Evolutionary conservation across 2,329 filamentous ascomycete species (phyloP), one percentile per base, ranked within the genome.

Genomic region (Pyrenophora seminiperda): DNA sequence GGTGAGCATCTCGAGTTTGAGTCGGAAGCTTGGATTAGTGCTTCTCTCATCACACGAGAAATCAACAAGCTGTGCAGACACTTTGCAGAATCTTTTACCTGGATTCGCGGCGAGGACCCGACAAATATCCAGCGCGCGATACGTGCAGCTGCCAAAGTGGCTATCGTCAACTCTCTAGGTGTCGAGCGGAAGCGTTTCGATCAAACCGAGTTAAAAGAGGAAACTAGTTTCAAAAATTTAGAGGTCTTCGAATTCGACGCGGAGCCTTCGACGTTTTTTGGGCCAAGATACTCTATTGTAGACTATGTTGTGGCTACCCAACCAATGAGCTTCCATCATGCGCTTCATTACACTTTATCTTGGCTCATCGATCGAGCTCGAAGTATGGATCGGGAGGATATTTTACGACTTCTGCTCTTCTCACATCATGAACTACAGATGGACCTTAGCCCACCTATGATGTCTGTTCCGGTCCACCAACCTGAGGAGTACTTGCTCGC

Each of bases 1-100:
- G 91, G 92, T 13, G 94, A 97, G 67, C 94, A 99, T 71, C 90
- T 99, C 24, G 95, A 99, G 72, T 99, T 97, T 68, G 94, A 99
- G 74, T 95, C 92, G 2, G 95, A 99, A 74, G 89, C 91, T 15
- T 99, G 94, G 94, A 97, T 99, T 44, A 95, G 90, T 50, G 93
- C 94, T 3, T 96, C 92, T 5, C 81, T 97, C 41, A 89, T 99
- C 50, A 97, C 94, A 41, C 84, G 93, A 41, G 93, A 99, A 71
- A 93, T 99, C 71, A 97, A 97, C 69, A 86, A 90, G 45, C 82
- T 97, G 30, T 96, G 93, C 66, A 83, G 92, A 56, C 89, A 94
- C 64, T 88, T 97, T 50, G 87, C 91, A 0, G 90, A 96, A 62
- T 87, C 94, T 0, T 99, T 96, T 78, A 83, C 85, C 41, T 83